Conservation (phyloP, 2,329 filamentous ascomycete genomes). For the Pestalotiopsis sp. region DNA sequence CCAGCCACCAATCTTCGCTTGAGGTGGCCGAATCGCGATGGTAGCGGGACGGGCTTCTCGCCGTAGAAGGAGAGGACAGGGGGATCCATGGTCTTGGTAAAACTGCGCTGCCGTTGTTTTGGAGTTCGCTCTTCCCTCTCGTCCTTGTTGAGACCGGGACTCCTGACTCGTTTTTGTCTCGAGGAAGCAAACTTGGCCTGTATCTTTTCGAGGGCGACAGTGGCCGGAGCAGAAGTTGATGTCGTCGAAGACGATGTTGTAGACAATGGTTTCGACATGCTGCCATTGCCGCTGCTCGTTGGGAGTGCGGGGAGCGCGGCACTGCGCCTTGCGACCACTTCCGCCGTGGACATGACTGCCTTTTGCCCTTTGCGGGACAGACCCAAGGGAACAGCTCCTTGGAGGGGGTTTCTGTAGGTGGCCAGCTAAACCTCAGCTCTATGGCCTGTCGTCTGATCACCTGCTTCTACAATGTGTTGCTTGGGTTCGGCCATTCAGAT, state of each 20-base stretch:
- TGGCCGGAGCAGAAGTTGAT: constrained; percentile 19
- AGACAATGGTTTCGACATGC: constrained; percentile 11
- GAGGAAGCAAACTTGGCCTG: constrained; percentile 13
- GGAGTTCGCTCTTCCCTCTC: constrained; percentile 32
- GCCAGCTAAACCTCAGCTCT: background rate
- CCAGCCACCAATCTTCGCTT: constrained; percentile 58
- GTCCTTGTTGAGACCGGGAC: constrained; percentile 22
- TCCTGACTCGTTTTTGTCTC: constrained; percentile 31
- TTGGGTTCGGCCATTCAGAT: constrained; percentile 36
- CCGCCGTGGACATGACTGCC: constrained; percentile 35
- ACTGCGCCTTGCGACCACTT: constrained; percentile 33
- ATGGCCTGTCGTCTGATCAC: constrained; percentile 32
- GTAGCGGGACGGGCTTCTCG: constrained; percentile 58
- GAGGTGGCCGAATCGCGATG: constrained; percentile 59
- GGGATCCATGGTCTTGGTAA: constrained; percentile 45
- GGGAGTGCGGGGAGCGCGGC: constrained; percentile 30
- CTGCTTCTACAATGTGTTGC: constrained; percentile 20
- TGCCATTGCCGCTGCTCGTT: constrained; percentile 14
- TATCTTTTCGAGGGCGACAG: constrained; percentile 15
- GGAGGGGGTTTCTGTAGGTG: background rate
- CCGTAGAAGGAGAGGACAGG: constrained; percentile 61
- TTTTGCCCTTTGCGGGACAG: constrained; percentile 26
- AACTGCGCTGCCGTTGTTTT: constrained; percentile 32
- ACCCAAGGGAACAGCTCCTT: constrained; percentile 2
- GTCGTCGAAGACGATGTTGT: constrained; percentile 19